These are phyloP conservation scores for Pythium phragmiticola DNA, from an alignment of 352 stramenopile species.

Conservation along the genomic window DNA sequence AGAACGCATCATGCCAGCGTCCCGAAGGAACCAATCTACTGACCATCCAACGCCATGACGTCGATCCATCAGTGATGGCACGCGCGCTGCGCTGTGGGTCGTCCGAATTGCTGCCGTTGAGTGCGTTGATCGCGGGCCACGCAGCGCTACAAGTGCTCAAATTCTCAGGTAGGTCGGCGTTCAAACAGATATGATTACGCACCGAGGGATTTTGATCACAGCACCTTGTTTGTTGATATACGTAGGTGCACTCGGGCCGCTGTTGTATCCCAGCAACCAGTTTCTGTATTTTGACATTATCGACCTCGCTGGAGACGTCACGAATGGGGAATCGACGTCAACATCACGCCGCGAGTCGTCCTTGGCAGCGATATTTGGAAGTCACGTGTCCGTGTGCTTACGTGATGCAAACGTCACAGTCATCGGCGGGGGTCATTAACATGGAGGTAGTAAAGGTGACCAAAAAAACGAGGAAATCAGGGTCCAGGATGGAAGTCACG, in stretches of 20 bases:
- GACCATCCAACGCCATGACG: not conserved
- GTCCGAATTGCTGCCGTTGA: conserved; percentile 38
- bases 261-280: conserved; percentile 26
- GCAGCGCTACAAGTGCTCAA: conserved; percentile 32
- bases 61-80: conserved; percentile 19
- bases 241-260: conserved; percentile 29
- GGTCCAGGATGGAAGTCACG: no score
- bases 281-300: conserved; percentile 37
- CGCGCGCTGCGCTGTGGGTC: conserved; percentile 29
- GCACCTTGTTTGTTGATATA: not conserved
- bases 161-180: conserved; percentile 8
- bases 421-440: conserved; percentile 5
- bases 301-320: not conserved
- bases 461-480: not conserved
- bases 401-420: not conserved
- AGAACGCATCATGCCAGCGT: not conserved
- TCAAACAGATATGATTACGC: no score
- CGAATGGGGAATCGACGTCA: not conserved
- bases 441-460: conserved; percentile 19
- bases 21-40: not conserved
- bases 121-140: conserved; percentile 33
- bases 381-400: not conserved
- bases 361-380: conserved; percentile 12
- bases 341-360: not conserved
- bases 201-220: no score